phyloP scores from a whole-genome alignment of 78 protist species.

The Isochrysis galbana region DNA sequence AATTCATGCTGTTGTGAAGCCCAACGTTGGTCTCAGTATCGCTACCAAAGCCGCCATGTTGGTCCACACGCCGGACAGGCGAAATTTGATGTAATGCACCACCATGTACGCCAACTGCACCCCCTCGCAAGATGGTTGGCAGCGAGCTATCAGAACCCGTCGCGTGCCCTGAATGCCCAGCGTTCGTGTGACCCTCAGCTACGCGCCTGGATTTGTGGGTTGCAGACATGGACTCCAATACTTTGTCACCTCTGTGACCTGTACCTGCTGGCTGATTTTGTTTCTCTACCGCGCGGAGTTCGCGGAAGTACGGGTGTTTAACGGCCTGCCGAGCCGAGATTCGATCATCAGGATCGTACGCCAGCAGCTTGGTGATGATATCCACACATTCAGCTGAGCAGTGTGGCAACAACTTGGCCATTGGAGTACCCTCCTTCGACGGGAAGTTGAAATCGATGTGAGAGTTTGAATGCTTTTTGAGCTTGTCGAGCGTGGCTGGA shows the following conservation, averaged over 20 bases:
- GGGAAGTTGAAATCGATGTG: constrained; percentile 86
- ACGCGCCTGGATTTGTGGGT: not conserved
- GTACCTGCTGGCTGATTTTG: not conserved
- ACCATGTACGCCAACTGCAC: no score
- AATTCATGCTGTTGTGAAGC: no score
- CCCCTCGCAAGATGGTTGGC: no score
- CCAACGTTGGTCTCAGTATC: no score
- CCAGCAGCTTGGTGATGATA: constrained; percentile 64
- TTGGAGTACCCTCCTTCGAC: constrained; percentile 61
- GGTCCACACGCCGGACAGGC: no score
- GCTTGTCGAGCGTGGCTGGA: constrained; percentile 52
- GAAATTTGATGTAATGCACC: no score
- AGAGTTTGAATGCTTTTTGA: constrained; percentile 56
- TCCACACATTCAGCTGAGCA: constrained; percentile 59
- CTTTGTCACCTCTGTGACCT: not conserved
- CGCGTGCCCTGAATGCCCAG: no score
- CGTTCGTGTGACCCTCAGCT: no score
- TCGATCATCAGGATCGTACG: constrained; percentile 85
- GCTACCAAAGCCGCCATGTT: no score
- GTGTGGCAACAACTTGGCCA: constrained; percentile 62
- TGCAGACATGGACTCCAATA: not conserved
- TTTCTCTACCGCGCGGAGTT: constrained; percentile 65
- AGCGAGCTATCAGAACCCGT: no score
- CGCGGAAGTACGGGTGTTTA: constrained; percentile 74
- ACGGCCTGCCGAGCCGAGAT: constrained; percentile 74